A percentile compares a stretch with the other conserved stretches of the same genome.
phyloP scores from a whole-genome alignment of 2,329 filamentous ascomycete genomes.

The Fusarium veterinarium region DNA sequence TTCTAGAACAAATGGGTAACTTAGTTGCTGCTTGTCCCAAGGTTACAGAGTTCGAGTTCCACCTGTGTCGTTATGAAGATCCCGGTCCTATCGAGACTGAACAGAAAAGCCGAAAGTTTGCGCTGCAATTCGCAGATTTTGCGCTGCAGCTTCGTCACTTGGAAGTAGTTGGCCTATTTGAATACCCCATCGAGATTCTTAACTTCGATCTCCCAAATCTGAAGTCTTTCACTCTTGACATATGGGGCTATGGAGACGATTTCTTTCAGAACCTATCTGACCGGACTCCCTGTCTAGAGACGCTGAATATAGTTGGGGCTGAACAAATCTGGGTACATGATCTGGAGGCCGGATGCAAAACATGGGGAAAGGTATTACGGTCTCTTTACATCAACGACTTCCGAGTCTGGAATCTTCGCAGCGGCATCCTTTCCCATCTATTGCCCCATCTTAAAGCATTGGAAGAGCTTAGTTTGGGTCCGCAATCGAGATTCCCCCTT shows the following conservation, averaged over 20 bases:
- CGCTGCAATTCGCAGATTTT: neutral
- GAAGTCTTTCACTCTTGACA: neutral
- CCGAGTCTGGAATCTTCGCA: fast-evolving
- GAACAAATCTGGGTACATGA: neutral
- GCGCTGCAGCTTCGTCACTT: neutral
- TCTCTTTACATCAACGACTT: neutral
- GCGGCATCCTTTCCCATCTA: neutral
- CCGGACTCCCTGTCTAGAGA: neutral
- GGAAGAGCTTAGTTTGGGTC: neutral
- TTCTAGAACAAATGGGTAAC: too few relatives aligned
- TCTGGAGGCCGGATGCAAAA: neutral
- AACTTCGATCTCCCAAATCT: neutral
- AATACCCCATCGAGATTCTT: neutral
- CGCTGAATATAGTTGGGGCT: neutral
- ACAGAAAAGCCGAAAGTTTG: neutral
- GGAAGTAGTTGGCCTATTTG: neutral
- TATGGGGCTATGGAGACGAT: neutral
- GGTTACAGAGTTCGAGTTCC: neutral
- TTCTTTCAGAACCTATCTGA: neutral
- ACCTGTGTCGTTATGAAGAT: too few relatives aligned
- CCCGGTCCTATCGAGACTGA: too few relatives aligned
- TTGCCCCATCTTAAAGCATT: constrained; percentile 2
- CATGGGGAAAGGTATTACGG: constrained; percentile 17
- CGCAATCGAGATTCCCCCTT: neutral
- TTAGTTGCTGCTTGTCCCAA: constrained; percentile 15